Conservation (phyloP, 176 grass and related monocot species). For the Carex scoparia region DNA sequence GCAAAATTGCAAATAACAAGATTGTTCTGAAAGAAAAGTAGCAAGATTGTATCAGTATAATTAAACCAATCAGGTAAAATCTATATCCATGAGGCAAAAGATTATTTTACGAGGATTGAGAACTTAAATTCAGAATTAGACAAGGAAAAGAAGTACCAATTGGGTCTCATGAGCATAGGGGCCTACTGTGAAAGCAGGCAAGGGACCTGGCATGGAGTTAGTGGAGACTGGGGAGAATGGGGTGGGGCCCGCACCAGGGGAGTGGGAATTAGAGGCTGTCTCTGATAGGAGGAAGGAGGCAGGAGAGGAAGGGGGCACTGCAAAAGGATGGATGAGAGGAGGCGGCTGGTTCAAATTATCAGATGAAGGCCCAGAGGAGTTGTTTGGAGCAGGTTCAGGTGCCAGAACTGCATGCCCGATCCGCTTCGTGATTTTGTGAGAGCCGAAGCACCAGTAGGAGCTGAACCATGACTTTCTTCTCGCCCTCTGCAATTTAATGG, state of each 20-base stretch:
- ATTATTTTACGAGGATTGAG: not conserved
- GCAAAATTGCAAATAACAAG: not conserved
- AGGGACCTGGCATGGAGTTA: slow-evolving; percentile 48
- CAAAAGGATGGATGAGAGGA: slow-evolving; percentile 50
- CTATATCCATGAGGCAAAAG: not conserved
- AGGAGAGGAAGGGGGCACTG: slow-evolving; percentile 85
- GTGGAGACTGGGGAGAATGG: slow-evolving; percentile 49
- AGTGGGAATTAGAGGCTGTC: slow-evolving; percentile 64
- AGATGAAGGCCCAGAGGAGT: slow-evolving; percentile 37
- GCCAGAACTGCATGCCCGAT: slow-evolving; percentile 71
- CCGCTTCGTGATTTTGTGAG: slow-evolving; percentile 59
- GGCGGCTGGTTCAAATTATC: slow-evolving; percentile 57
- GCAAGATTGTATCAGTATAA: not conserved
- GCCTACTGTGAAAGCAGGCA: slow-evolving; percentile 75
- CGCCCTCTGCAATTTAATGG: slow-evolving; percentile 56
- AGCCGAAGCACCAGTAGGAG: slow-evolving; percentile 82
- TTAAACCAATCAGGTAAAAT: not conserved
- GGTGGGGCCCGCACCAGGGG: slow-evolving; percentile 40
- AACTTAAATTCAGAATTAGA: not conserved
- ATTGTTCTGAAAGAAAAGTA: not conserved
- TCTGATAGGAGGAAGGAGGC: slow-evolving; percentile 85
- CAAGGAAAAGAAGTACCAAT: slow-evolving; percentile 27
- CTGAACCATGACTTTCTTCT: slow-evolving; percentile 80
- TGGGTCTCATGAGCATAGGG: slow-evolving; percentile 97
- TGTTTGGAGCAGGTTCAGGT: slow-evolving; percentile 52